Base-by-base conservation (phyloP, 2,329 filamentous ascomycete genomes). In the Aspergillus texensis region DNA sequence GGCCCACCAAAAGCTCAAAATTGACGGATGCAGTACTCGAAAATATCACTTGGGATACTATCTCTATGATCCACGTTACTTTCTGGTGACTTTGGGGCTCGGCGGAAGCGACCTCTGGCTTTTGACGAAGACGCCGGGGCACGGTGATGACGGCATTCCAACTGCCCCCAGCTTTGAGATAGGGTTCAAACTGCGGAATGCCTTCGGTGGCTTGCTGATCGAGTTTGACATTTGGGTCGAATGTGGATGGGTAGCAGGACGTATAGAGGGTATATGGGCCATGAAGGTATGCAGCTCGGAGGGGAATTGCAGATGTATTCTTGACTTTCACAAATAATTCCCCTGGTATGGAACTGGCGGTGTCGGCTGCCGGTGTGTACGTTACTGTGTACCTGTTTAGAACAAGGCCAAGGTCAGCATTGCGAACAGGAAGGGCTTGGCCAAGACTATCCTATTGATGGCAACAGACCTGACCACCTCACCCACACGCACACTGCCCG, bases 281-380 rank as follows among this genome's bases (percentile, higher is more conserved):
- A 79, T 97, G 95, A 60, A 99, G 90, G 77, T 97, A 99, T 62
- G 95, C 95, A 60, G 95, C 95, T 73, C 95, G 92, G 45, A 98
- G 84, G 19, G 95, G 92, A 67, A 97, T 92, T 62, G 92, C 91
- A 45, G 91, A 95, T 11, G 92, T 94, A 78, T 99, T 99, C 77
- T 92, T 94, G 76, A 99, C 89, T 71, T 92, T 93, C 53, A 99
- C 87, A 78, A 92, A 88, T 43, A 99, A 87, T 71, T 88, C 85
- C 68, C 90, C 83, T 32, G 94, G 94, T 5, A 92, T 90, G 4
- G 95, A 95, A 3, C 97, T 85, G 74, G 97, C 96, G 70, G 92
- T 92, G 79, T 98, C 95, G 72, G 89, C 85, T 45, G 90, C 89
- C 4, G 95, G 95, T 1, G 91, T 95, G 79, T 99, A 99, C 57